phyloP scores from a whole-genome alignment of 2,329 filamentous ascomycete genomes.

The Graphilbum sp. region DNA sequence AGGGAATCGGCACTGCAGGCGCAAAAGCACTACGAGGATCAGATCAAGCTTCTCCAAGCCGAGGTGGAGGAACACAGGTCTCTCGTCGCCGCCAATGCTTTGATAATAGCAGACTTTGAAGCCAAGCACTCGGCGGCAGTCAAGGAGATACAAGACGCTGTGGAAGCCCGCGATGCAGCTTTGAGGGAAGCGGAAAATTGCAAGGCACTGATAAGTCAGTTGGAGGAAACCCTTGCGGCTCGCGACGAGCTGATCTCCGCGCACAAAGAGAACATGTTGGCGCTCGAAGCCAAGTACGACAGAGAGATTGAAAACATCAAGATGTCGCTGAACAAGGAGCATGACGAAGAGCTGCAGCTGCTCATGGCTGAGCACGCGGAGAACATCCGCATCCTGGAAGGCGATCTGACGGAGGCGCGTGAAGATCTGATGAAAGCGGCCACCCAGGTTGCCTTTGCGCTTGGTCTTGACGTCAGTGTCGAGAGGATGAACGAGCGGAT shows the following conservation, averaged over 20 bases:
- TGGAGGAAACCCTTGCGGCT: constrained; percentile 42
- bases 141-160: constrained; percentile 49
- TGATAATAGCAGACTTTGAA: constrained; percentile 60
- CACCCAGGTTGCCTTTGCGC: constrained; percentile 41
- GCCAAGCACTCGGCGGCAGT: constrained; percentile 50
- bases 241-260: constrained; percentile 41
- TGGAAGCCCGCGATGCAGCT: constrained; percentile 33
- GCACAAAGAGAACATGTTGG: constrained; percentile 33
- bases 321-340: constrained; percentile 32
- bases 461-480: constrained; percentile 48
- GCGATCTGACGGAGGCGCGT: constrained; percentile 47
- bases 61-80: constrained; percentile 72
- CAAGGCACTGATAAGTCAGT: constrained; percentile 29
- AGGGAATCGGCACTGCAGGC: constrained; percentile 27
- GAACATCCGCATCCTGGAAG: constrained; percentile 37
- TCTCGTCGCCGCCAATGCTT: constrained; percentile 50
- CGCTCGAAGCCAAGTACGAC: constrained; percentile 32
- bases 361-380: constrained; percentile 46
- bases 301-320: constrained; percentile 32
- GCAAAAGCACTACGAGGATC: constrained; percentile 34
- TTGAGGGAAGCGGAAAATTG: constrained; percentile 27
- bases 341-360: constrained; percentile 39
- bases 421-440: constrained; percentile 50
- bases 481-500: constrained; percentile 50
- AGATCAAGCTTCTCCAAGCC: constrained; percentile 45